Evolutionary conservation across 345 rosid genomes (phyloP), one percentile per base, ranked within the genome.

Genomic region (Raphanus raphanistrum): DNA sequence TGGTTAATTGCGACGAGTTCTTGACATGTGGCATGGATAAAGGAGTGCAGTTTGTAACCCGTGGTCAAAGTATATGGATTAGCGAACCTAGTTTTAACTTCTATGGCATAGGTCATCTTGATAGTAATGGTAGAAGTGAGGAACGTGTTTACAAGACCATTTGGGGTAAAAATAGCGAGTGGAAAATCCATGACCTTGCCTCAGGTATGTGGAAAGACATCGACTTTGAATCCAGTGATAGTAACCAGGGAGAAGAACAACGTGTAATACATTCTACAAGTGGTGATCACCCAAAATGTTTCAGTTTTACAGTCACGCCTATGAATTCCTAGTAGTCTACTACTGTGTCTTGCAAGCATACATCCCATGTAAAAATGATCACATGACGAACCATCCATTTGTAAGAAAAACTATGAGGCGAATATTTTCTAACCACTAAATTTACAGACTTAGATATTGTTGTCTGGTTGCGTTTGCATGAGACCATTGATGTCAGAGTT

Each of bases 281-380:
- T 45, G 57, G 21, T 15, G 8, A 21, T 21, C 21, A 66, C 16
- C 63, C 66, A 25, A 41, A 57, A 64, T 90, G 80, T 86, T 85
- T 79, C 80, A 81, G 85, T 89, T 89, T 50, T 72, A 90, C 36
- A 35, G 94, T 88, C 15, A 90, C 94, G 1, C 80, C 87, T 70
- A 91, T 80, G 81, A 94, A 91, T 74, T 94, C 98, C 15, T 85
- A 90, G 21, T 88, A 91, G 77, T 90, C 88, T 48, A 94, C 87
- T 25, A 94, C 87, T 25, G 91, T 84, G 41, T 94, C 97, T 33
- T 84, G 89, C 50, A 88, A 85, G 43, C 90, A 85, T 75, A 90
- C 97, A 6, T 90, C 91, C 98, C 91, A 92, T 28, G 31, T 28
- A 28, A 77, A 74, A 70, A n/a, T 15, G 16, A 50, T 16, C 50